Base-by-base conservation (phyloP, 495 filamentous ascomycete genomes). In the Trichoderma virens region DNA sequence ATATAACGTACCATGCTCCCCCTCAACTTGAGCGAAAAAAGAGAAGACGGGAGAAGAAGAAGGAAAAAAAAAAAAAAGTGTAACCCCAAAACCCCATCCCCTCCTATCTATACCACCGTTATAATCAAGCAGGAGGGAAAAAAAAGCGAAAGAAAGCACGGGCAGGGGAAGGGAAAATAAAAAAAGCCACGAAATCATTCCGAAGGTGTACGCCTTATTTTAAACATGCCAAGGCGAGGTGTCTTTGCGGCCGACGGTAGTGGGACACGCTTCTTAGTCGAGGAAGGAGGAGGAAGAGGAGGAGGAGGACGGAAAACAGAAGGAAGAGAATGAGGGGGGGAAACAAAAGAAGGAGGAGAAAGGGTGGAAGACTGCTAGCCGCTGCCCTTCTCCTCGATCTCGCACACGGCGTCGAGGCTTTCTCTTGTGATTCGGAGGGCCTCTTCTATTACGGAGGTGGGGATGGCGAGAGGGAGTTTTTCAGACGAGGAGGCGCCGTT, bases 341-440 rank as follows among this genome's bases (percentile, higher is more conserved):
- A 18, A 45, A 18, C 8, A 20, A 14, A 35, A 35, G 41, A 45
- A 45, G 11, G 51, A 56, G 27, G 51, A 56, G 51, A n/a, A 56
- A 25, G 20, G 13, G 51, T 6, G 2, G 6, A 6, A 28, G 51
- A 56, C 14, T 35, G 3, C 59, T 61, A 61, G 59, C 59, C 51
- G 51, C 65, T 62, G 28, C 69, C 71, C 60, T 60, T 71, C 43
- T 77, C 74, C 51, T 79, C 76, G 32, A 85, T 69, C 67, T 80
- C 78, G 67, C 76, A 78, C 34, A 85, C 78, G 56, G 65, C 43
- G 51, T 83, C 82, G 62, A 85, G 74, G 62, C 75, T 72, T 63
- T 84, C 81, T 25, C 77, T 73, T 38, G 81, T 81, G 45, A 80
- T 73, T 65, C 75, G 75, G n/a, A 85, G 70, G 28, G 82, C 82